A percentile compares a stretch with the other conserved stretches of the same genome.
These are phyloP conservation scores for Moesziomyces sp. DNA, from an alignment of 1,284 basidiomycete genomes.

Conservation along the genomic window DNA sequence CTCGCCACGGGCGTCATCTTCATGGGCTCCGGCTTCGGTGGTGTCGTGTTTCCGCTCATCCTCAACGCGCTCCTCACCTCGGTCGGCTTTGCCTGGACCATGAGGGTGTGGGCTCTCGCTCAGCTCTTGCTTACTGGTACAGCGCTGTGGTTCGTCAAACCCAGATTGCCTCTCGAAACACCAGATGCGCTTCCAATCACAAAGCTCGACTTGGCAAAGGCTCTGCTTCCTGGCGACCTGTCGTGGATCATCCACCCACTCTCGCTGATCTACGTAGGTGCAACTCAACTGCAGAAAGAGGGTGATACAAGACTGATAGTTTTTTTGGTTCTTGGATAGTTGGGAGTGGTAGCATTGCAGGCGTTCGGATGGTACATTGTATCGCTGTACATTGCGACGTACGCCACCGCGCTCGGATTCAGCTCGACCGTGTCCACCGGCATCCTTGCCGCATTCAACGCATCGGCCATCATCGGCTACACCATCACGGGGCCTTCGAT, in stretches of 20 bases:
- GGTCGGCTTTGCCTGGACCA: constrained; percentile 51
- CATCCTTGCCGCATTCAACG: constrained; percentile 58
- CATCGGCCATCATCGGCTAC: constrained; percentile 51
- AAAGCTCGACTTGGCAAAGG: background rate
- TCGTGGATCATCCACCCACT: constrained; percentile 9
- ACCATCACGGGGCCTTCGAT: constrained; percentile 38
- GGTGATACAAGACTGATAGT: no score
- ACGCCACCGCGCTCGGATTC: constrained; percentile 44
- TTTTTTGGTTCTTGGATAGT: background rate
- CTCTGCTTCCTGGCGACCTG: constrained; percentile 14
- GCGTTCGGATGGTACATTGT: constrained; percentile 49
- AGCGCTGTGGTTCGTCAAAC: constrained; percentile 32
- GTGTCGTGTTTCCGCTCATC: constrained; percentile 45
- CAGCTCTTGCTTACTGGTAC: constrained; percentile 32
- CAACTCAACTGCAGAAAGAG: background rate
- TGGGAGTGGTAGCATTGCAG: constrained; percentile 38
- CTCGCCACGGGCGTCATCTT: constrained; percentile 49
- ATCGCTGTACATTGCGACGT: constrained; percentile 52
- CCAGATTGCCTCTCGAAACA: constrained; percentile 3
- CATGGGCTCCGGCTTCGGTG: constrained; percentile 46
- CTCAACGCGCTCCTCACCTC: constrained; percentile 32
- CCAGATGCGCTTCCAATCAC: constrained; percentile 7
- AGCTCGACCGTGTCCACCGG: constrained; percentile 40
- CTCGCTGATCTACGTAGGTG: constrained; percentile 17
- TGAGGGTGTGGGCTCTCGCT: constrained; percentile 40